Base-by-base conservation (phyloP, 2,329 filamentous ascomycete species). In the Talaromyces sp. region DNA sequence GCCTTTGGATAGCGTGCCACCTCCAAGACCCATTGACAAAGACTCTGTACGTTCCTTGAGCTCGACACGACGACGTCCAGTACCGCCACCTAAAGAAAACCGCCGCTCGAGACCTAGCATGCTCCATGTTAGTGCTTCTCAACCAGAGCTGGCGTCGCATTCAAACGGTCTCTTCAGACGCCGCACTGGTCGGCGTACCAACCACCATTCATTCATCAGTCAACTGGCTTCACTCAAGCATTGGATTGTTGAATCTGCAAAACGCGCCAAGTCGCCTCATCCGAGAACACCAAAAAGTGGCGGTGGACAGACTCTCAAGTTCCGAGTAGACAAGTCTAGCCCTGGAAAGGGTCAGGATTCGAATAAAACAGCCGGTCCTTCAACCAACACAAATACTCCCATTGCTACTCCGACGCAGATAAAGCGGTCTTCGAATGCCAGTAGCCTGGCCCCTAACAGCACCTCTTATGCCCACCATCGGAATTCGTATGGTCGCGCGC, bases 71-170 rank as follows among this genome's bases (percentile, higher is more conserved):
- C 87, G 90, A 63, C 87, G 91, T 55, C 88, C 93, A 6, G 81
- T 91, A 47, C 91, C 90, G 10, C 93, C 93, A 49, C 92, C 93
- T 1, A 97, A 97, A 73, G 93, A 97, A 66, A 87, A 86, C 65
- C 86, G 90, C 62, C 83, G 89, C 67, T 90, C 90, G 66, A 83
- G 91, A 63, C 90, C 91, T 51, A 96, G 92, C 67, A 95, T 92
- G 65, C 83, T 97, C 33, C 92, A 96, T 71, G 85, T 96, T 4
- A 92, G 96, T 44, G 89, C 90, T 15, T 84, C 80, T 44, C 88
- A 88, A 66, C 83, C 85, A 25, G 86, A 89, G 65, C 74, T 89
- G 8, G 76, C 87, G 17, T 79, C 80, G 49, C 77, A 77, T 57
- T 62, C 60, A n/a, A 83, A 83, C 65, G 81, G 82, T 36, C 81